A percentile compares a stretch with the other conserved stretches of the same genome.
These are phyloP conservation scores for Prillingera fragicola DNA, from an alignment of 1,284 basidiomycete genomes.

Conservation along the genomic window DNA sequence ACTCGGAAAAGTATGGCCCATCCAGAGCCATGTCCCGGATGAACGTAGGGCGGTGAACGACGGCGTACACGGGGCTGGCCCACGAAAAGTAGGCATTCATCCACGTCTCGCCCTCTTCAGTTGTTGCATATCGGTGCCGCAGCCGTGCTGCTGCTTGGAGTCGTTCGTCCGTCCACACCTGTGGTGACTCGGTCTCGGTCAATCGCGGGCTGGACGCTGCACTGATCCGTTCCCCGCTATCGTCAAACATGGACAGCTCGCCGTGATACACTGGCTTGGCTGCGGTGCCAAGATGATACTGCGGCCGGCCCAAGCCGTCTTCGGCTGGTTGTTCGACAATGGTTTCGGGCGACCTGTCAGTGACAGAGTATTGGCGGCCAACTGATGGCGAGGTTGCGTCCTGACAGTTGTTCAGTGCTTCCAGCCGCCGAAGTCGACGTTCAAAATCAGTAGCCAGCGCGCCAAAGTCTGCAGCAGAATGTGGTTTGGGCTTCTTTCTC, in stretches of 20 bases:
- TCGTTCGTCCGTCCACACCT: constrained; percentile 5
- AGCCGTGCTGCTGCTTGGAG: constrained; percentile 5
- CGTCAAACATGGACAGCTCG: constrained; percentile 9
- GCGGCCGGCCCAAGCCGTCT: background rate
- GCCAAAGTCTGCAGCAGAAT: too few relatives aligned
- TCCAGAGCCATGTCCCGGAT: constrained; percentile 18
- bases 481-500: background rate
- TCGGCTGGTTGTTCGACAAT: background rate
- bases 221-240: constrained; percentile 1
- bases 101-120: constrained; percentile 16
- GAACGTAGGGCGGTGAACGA: constrained; percentile 11
- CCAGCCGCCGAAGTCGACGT: constrained; percentile 3
- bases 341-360: background rate
- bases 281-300: constrained; percentile 4
- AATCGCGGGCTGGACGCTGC: background rate
- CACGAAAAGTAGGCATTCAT: constrained; percentile 14
- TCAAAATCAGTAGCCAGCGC: constrained; percentile 1
- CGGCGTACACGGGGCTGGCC: constrained; percentile 10
- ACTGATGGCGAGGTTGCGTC: background rate
- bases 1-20: constrained; percentile 15
- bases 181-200: background rate
- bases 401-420: background rate
- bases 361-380: background rate
- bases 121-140: constrained; percentile 10
- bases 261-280: constrained; percentile 6